A percentile compares a stretch with the other conserved stretches of the same genome.
Evolutionary conservation across 2,329 filamentous ascomycete species (phyloP).

Genomic region (Neopestalotiopsis sp.): DNA sequence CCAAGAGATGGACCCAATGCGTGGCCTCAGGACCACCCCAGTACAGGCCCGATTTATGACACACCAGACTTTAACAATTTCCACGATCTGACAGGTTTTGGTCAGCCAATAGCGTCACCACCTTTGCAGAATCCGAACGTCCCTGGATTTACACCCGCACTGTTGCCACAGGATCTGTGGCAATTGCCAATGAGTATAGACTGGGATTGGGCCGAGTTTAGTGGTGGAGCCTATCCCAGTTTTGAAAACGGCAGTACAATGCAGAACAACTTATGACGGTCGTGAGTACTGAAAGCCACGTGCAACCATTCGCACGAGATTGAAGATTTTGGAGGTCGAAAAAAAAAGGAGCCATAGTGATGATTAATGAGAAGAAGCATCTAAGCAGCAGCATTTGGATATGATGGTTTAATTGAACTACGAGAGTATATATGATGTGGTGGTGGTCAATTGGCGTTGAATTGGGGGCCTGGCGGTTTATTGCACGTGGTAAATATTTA

Average conservation of each 20-base stretch:
- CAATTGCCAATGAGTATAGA: constrained; percentile 95
- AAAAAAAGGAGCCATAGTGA: background rate
- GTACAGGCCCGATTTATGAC: constrained; percentile 34
- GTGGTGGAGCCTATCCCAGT: constrained; percentile 66
- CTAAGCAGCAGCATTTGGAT: background rate
- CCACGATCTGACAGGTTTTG: constrained; percentile 51
- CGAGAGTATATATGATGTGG: background rate
- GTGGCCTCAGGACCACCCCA: constrained; percentile 53
- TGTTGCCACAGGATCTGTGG: constrained; percentile 92
- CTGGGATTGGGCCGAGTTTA: constrained; percentile 80
- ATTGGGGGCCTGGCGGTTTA: constrained; percentile 18
- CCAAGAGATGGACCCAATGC: constrained; percentile 49
- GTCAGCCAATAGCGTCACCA: constrained; percentile 36
- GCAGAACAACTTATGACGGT: constrained; percentile 14
- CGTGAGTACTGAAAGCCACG: background rate
- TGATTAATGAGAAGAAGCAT: background rate
- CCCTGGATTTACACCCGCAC: constrained; percentile 74
- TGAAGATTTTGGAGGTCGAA: background rate
- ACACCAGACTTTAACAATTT: constrained; percentile 49
- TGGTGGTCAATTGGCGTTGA: background rate
- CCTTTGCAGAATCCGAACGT: constrained; percentile 40
- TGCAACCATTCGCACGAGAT: background rate
- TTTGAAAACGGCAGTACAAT: constrained; percentile 63
- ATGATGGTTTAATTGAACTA: background rate
- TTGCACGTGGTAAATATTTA: constrained; percentile 9